A percentile compares a stretch with the other conserved stretches of the same genome.
Conservation (phyloP, 2,329 filamentous ascomycete species). For the Penicillium occitanis region DNA sequence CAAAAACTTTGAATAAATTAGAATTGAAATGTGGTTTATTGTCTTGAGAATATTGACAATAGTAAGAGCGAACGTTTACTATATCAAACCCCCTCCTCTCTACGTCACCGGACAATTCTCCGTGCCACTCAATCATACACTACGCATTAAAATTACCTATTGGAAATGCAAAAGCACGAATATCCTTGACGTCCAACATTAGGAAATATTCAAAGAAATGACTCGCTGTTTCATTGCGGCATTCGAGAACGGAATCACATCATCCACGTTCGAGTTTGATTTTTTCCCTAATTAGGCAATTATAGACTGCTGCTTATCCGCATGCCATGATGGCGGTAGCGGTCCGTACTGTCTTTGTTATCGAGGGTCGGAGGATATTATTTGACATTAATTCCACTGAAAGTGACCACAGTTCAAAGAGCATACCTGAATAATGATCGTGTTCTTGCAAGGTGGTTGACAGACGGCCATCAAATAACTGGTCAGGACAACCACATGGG, state of each 20-base stretch:
- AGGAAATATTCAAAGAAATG: neutral
- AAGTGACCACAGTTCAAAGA: neutral
- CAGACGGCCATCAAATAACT: neutral
- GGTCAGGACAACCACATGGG: neutral
- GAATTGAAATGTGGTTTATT: neutral
- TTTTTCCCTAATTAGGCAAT: slow-evolving; percentile 7
- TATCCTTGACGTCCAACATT: neutral
- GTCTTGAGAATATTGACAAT: neutral
- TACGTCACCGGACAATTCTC: neutral
- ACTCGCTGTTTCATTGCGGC: slow-evolving; percentile 6
- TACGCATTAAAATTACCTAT: neutral
- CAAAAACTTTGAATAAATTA: neutral
- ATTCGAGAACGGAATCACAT: slow-evolving; percentile 4
- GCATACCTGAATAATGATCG: neutral
- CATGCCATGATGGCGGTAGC: neutral
- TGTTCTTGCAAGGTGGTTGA: neutral
- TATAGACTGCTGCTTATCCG: neutral
- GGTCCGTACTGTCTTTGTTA: neutral
- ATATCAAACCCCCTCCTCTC: neutral
- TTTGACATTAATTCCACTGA: neutral
- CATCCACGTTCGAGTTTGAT: neutral
- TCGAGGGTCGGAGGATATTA: neutral
- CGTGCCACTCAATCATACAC: neutral
- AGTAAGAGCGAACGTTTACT: neutral
- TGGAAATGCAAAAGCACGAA: neutral